Percentiles rank a stretch among this genome's conserved stretches.
Evolutionary conservation across 2,329 filamentous ascomycete genomes (phyloP).

Genomic region (Phialemoniopsis sp.): DNA sequence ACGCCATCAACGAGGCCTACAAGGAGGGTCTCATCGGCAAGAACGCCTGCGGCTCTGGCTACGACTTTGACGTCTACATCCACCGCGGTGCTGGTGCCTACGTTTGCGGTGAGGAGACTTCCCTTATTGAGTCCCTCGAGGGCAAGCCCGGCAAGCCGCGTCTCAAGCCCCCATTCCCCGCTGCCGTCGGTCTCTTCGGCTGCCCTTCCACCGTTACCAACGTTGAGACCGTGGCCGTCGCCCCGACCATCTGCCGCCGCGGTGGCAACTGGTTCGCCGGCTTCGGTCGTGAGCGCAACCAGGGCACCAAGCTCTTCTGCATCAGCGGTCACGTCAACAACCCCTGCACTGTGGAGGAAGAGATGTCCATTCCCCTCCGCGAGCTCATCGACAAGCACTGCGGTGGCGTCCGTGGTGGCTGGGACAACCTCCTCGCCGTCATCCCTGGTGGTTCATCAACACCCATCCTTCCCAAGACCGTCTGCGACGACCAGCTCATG

Average conservation of each 20-base stretch:
- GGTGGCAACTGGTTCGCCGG: slow-evolving; percentile 89
- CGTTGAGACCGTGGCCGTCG: slow-evolving; percentile 93
- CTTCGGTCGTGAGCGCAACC: slow-evolving; percentile 94
- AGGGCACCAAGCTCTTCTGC: slow-evolving; percentile 96
- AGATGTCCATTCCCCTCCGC: slow-evolving; percentile 95
- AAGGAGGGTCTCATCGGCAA: slow-evolving; percentile 92
- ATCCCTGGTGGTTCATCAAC: slow-evolving; percentile 97
- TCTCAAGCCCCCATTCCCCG: slow-evolving; percentile 97
- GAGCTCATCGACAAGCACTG: slow-evolving; percentile 99
- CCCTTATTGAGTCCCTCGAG: slow-evolving; percentile 95
- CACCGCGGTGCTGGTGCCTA: slow-evolving; percentile 98
- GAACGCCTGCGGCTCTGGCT: slow-evolving; percentile 94
- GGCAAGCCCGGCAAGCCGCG: slow-evolving; percentile 98
- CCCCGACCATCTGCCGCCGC: slow-evolving; percentile 90
- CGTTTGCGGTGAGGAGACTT: slow-evolving; percentile 97
- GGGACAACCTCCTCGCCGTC: slow-evolving; percentile 94
- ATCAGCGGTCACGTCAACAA: slow-evolving; percentile 99
- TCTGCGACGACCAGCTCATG: slow-evolving; percentile 97
- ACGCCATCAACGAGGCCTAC: slow-evolving; percentile 97
- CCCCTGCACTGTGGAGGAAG: slow-evolving; percentile 95
- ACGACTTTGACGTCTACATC: slow-evolving; percentile 96
- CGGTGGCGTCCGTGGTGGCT: slow-evolving; percentile 91
- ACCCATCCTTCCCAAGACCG: slow-evolving; percentile 81
- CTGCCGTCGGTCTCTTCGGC: slow-evolving; percentile 93
- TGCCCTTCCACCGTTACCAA: slow-evolving; percentile 98